These are phyloP conservation scores for Paracoccidioides brasiliensis DNA, from an alignment of 2,329 filamentous ascomycete genomes.

Conservation along the genomic window DNA sequence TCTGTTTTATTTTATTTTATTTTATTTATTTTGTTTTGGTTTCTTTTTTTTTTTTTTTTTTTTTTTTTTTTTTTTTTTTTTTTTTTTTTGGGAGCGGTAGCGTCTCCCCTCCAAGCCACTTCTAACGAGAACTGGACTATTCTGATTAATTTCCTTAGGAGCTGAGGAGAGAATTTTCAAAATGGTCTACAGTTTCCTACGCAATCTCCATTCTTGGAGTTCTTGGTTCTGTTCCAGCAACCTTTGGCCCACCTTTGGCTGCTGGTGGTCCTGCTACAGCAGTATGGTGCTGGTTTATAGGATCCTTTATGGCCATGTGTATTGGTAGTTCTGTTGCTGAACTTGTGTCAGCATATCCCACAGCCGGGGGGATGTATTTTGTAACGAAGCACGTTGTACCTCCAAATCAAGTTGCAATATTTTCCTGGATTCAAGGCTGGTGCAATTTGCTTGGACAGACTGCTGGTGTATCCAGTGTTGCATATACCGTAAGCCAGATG, in stretches of 20 bases:
- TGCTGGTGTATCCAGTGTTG: conserved; percentile 48
- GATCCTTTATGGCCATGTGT: conserved; percentile 50
- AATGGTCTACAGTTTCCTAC: conserved; percentile 54
- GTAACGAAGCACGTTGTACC: conserved; percentile 54
- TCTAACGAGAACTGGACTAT: neutral
- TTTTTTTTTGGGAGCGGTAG: too few relatives aligned
- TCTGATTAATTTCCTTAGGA: conserved; percentile 34
- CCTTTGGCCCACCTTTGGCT: conserved; percentile 45
- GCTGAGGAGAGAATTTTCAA: conserved; percentile 49
- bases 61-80: too few relatives aligned
- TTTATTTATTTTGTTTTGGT: too few relatives aligned
- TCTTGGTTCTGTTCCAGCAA: conserved; percentile 52
- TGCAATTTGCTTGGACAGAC: conserved; percentile 54
- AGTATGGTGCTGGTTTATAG: conserved; percentile 54
- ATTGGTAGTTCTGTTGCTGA: conserved; percentile 54
- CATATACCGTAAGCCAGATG: conserved; percentile 52
- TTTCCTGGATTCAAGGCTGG: conserved; percentile 56
- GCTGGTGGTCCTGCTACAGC: conserved; percentile 50
- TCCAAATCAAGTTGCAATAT: conserved; percentile 46
- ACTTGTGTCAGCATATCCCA: conserved; percentile 53
- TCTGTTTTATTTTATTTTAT: conserved; percentile 18
- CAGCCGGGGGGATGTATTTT: conserved; percentile 56
- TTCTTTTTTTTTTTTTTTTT: too few relatives aligned
- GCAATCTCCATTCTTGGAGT: conserved; percentile 53
- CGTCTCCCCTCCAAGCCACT: neutral